These are phyloP conservation scores for Acanthamoeba castellanii DNA, from an alignment of 208 protist genomes.

Conservation along the genomic window DNA sequence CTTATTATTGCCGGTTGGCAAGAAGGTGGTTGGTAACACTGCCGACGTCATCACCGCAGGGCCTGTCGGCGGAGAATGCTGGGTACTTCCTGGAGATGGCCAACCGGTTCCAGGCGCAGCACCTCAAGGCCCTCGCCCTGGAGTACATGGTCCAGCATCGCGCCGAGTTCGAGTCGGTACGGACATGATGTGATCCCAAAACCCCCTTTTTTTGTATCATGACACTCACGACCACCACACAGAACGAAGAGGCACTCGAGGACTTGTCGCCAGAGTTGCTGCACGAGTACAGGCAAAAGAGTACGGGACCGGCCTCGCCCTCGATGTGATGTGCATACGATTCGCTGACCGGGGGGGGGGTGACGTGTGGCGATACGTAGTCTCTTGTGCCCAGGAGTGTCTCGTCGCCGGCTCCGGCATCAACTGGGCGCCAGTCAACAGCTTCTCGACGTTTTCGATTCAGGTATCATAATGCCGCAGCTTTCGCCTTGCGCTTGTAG, in stretches of 20 bases:
- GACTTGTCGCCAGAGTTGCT: background rate
- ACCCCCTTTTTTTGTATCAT: background rate
- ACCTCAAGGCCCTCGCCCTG: background rate
- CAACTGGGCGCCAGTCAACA: background rate
- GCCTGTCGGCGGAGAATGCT: background rate
- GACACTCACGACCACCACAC: background rate
- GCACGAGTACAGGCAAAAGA: background rate
- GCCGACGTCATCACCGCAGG: background rate
- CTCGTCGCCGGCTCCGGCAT: background rate
- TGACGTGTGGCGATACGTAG: background rate
- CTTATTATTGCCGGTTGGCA: background rate
- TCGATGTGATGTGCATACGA: too few relatives aligned
- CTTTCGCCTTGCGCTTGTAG: background rate
- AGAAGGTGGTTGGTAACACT: too few relatives aligned
- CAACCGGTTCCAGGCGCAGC: background rate
- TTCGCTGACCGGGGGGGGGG: background rate
- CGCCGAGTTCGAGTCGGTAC: background rate
- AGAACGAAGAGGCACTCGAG: background rate
- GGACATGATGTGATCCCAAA: too few relatives aligned
- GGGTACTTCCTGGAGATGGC: slow-evolving; percentile 28
- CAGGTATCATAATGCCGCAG: background rate
- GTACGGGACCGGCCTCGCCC: background rate
- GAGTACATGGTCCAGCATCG: slow-evolving; percentile 36
- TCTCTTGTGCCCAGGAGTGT: background rate
- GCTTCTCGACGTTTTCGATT: background rate